These are phyloP conservation scores for Candida quercuum DNA, from an alignment of 805 yeast genomes.

Conservation along the genomic window DNA sequence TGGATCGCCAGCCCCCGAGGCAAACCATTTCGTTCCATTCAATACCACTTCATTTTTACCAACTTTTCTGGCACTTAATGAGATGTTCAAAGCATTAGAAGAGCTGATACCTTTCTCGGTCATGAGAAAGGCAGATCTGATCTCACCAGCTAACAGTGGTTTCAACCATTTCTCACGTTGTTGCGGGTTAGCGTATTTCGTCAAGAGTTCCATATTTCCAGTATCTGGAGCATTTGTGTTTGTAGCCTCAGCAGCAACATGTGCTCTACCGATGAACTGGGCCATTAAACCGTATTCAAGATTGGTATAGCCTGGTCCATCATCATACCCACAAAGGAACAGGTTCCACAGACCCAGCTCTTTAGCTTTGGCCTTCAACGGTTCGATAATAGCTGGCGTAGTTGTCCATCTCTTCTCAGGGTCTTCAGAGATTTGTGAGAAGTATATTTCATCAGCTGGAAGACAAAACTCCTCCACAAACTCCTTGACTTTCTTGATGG, in stretches of 20 bases:
- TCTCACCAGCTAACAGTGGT: conserved; percentile 50
- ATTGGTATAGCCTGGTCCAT: conserved; percentile 54
- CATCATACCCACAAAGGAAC: conserved; percentile 41
- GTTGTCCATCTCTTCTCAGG: conserved; percentile 41
- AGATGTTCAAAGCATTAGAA: conserved; percentile 57
- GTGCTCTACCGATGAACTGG: conserved; percentile 50
- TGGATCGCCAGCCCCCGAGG: conserved; percentile 68
- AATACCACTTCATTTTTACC: conserved; percentile 41
- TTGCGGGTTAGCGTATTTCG: conserved; percentile 35
- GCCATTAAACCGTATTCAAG: conserved; percentile 65
- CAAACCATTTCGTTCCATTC: conserved; percentile 66
- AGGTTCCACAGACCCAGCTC: conserved; percentile 55
- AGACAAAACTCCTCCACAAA: conserved; percentile 53
- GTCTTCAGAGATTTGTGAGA: conserved; percentile 33
- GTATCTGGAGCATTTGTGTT: conserved; percentile 62
- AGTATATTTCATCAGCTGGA: conserved; percentile 48
- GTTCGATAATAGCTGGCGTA: conserved; percentile 43
- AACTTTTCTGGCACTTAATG: conserved; percentile 36
- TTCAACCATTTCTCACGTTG: conserved; percentile 43
- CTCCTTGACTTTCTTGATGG: conserved; percentile 32
- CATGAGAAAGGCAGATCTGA: conserved; percentile 59
- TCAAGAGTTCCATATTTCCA: conserved; percentile 45
- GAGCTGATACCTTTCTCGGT: conserved; percentile 58
- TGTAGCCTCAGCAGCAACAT: conserved; percentile 53
- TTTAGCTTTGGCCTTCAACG: conserved; percentile 47